Base-by-base conservation (phyloP, 1,284 basidiomycete species). In the Marasmius fiardii region DNA sequence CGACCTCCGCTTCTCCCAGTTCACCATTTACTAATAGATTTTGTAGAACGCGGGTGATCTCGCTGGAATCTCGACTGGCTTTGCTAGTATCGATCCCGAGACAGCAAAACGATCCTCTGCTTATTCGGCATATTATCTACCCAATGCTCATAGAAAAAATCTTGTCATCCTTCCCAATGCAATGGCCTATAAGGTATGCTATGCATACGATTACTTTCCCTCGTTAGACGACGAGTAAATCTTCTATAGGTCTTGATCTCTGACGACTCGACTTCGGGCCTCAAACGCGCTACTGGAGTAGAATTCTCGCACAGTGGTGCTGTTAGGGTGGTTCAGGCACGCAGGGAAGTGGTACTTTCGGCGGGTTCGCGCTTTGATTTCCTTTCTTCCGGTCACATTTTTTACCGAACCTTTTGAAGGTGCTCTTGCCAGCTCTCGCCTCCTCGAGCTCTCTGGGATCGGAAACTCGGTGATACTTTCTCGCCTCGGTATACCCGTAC, bases 271-370 rank as follows among this genome's bases (percentile, higher is more conserved):
- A 39, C 10, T 12, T 2, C 37, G 10, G 23, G 33, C n/a, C n/a
- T 44, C 24, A 45, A 43, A 20, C 20, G 23, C 2, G 43, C 43
- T 10, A 44, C 52, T 11, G 43, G 41, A 18, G 52, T 53, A 12
- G 52, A 53, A 34, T 53, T 43, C 26, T 18, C 20, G 16, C 24
- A 53, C n/a, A 41, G 44, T 18, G 52, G 43, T 20, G 31, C 14
- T 16, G 33, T 21, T 16, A 44, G 16, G 14, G 20, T n/a, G 5
- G 52, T 34, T 20, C 28, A 31, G 16, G 52, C 28, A 5, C 43
- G 28, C 23, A 53, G 33, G 26, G 52, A 53, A 21, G 52, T 53
- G 3, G 43, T 53, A n/a, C 26, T 53, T 18, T 53, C 52, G 3
- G 43, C 52, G 11, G 52, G 52, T 44, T n/a, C 12, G 47, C 33